Evolutionary conservation across 805 yeast species (phyloP).

Genomic region (Sugiyamaella americana): DNA sequence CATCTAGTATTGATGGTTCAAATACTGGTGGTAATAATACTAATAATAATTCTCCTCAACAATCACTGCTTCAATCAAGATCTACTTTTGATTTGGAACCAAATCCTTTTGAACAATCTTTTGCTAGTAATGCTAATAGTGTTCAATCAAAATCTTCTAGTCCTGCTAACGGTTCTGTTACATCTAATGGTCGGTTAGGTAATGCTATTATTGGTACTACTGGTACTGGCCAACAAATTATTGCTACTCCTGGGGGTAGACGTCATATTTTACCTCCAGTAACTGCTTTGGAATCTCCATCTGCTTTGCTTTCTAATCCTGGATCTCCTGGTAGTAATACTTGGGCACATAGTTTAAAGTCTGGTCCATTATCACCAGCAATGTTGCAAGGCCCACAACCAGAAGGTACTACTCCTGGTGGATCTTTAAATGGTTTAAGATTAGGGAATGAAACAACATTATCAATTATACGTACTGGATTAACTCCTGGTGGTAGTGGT

Average conservation of each 20-base stretch:
- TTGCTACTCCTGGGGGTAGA: slow-evolving; percentile 25
- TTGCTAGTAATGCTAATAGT: slow-evolving; percentile 45
- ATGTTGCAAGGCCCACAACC: slow-evolving; percentile 32
- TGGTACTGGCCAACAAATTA: slow-evolving; percentile 11
- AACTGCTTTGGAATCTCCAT: slow-evolving; percentile 26
- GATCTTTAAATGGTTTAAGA: slow-evolving; percentile 1
- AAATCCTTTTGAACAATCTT: slow-evolving; percentile 91
- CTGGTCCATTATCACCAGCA: slow-evolving; percentile 36
- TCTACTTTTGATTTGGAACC: slow-evolving; percentile 73
- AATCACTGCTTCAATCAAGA: neutral
- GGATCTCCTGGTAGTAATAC: slow-evolving; percentile 11
- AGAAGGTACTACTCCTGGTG: slow-evolving; percentile 25
- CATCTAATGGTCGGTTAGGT: neutral
- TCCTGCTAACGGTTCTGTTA: neutral
- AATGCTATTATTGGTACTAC: slow-evolving; percentile 6
- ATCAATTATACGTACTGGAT: slow-evolving; percentile 36
- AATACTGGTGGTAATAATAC: neutral
- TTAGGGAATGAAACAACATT: slow-evolving; percentile 1
- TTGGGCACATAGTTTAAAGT: slow-evolving; percentile 25
- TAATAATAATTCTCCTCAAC: neutral
- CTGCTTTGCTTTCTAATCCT: slow-evolving; percentile 19
- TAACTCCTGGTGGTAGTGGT: slow-evolving; percentile 34
- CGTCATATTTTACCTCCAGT: slow-evolving; percentile 25
- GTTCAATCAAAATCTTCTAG: slow-evolving; percentile 25
- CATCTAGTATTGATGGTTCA: neutral